These are phyloP conservation scores for Lecanicillium sp. DNA, from an alignment of 2,329 filamentous ascomycete species.

Conservation along the genomic window DNA sequence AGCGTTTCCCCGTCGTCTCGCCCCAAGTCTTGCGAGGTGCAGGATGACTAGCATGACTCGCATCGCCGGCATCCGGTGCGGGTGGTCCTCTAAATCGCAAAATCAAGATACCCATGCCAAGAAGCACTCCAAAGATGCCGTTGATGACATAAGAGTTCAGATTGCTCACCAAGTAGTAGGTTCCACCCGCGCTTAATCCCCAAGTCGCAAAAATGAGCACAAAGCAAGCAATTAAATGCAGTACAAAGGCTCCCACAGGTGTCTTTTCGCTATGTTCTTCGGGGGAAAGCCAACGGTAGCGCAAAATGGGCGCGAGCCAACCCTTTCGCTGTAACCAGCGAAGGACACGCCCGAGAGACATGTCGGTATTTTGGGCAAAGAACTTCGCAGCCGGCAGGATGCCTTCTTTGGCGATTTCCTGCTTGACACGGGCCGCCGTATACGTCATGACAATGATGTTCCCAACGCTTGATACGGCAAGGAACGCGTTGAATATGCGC, in stretches of 20 bases:
- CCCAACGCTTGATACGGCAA: slow-evolving; percentile 46
- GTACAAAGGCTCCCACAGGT: slow-evolving; percentile 25
- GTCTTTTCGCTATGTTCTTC: slow-evolving; percentile 27
- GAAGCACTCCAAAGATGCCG: slow-evolving; percentile 24
- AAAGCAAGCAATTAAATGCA: slow-evolving; percentile 25
- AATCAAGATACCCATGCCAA: slow-evolving; percentile 27
- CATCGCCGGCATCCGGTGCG: slow-evolving; percentile 3
- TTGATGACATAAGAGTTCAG: slow-evolving; percentile 25
- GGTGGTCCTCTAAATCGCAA: slow-evolving; percentile 26
- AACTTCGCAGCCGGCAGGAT: slow-evolving; percentile 42
- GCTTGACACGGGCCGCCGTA: slow-evolving; percentile 48
- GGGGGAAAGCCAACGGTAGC: slow-evolving; percentile 22
- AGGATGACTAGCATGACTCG: slow-evolving; percentile 9
- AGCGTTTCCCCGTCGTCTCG: slow-evolving; percentile 21
- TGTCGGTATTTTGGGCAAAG: slow-evolving; percentile 32
- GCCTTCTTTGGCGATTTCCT: slow-evolving; percentile 53
- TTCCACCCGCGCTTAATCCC: slow-evolving; percentile 13
- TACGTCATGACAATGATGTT: slow-evolving; percentile 53
- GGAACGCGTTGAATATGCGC: slow-evolving; percentile 37
- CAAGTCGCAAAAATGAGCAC: slow-evolving; percentile 27
- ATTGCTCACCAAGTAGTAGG: slow-evolving; percentile 24
- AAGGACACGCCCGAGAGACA: slow-evolving; percentile 24
- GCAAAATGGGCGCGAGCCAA: slow-evolving; percentile 19
- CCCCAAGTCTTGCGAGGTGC: slow-evolving; percentile 19
- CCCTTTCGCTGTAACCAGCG: slow-evolving; percentile 22